Conservation (phyloP, 768 basidiomycete species). For the Phylloporus sp. region DNA sequence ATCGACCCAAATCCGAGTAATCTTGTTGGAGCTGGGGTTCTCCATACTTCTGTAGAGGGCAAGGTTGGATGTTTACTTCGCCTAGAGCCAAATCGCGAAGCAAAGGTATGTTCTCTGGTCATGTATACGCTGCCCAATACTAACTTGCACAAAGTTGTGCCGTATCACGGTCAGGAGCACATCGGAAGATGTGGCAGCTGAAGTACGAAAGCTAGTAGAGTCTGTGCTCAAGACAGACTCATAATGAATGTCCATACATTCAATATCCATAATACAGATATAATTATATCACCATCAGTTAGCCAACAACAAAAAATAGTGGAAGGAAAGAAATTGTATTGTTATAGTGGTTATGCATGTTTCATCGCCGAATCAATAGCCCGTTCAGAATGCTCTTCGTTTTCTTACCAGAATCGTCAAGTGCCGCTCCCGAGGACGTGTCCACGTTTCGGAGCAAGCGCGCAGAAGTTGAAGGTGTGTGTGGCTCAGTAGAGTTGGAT, state of each 20-base stretch:
- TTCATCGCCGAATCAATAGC: constrained; percentile 37
- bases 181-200: constrained; percentile 80
- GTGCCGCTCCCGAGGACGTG: not conserved
- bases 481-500: constrained; percentile 8
- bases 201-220: constrained; percentile 55
- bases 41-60: constrained; percentile 87
- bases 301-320: constrained; percentile 8
- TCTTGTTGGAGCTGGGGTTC: constrained; percentile 90
- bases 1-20: constrained; percentile 96
- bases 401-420: constrained; percentile 28
- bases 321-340: not conserved
- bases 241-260: constrained; percentile 9
- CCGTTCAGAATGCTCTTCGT: constrained; percentile 40
- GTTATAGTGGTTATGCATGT: not conserved
- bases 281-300: constrained; percentile 13
- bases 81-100: constrained; percentile 92
- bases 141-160: constrained; percentile 59
- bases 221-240: constrained; percentile 33
- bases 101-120: constrained; percentile 59
- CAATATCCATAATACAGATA: constrained; percentile 25
- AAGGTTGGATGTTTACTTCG: constrained; percentile 95
- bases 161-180: constrained; percentile 93
- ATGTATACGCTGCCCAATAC: not conserved
- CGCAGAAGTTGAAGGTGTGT: constrained; percentile 6
- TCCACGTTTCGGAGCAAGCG: constrained; percentile 5